Conservation (phyloP, 1,139 yeast genomes). For the Candida tetrigidarum region DNA sequence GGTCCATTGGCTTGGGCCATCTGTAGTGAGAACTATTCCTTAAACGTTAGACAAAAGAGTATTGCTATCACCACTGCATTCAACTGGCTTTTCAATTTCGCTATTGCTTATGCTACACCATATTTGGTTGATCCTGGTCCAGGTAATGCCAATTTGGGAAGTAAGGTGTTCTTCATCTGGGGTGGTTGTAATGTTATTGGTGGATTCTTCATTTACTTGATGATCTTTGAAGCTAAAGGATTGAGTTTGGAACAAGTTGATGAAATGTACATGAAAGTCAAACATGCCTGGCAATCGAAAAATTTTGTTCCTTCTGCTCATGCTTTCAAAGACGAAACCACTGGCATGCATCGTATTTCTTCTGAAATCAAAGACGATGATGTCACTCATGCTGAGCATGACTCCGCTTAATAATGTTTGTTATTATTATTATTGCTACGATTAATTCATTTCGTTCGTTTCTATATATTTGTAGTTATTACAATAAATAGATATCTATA, state of each 20-base stretch:
- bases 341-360: slow-evolving; percentile 21
- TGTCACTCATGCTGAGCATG: slow-evolving; percentile 19
- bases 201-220: slow-evolving; percentile 63
- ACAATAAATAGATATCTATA: no score
- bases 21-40: slow-evolving; percentile 67
- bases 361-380: slow-evolving; percentile 16
- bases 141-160: slow-evolving; percentile 64
- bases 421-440: no score
- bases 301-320: slow-evolving; percentile 36
- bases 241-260: slow-evolving; percentile 76
- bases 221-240: slow-evolving; percentile 77
- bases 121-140: slow-evolving; percentile 63
- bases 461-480: no score
- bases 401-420: slow-evolving; percentile 8
- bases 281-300: slow-evolving; percentile 37
- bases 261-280: slow-evolving; percentile 33
- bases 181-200: slow-evolving; percentile 44
- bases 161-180: slow-evolving; percentile 76
- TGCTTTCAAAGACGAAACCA: slow-evolving; percentile 32
- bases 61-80: slow-evolving; percentile 69
- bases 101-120: slow-evolving; percentile 70
- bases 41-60: slow-evolving; percentile 69
- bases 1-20: slow-evolving; percentile 78
- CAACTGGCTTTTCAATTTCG: slow-evolving; percentile 76
- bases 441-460: no score